Percentiles rank a stretch among this genome's conserved stretches.
phyloP scores from a whole-genome alignment of 2,329 filamentous ascomycete species.

The Onygenales sp. region DNA sequence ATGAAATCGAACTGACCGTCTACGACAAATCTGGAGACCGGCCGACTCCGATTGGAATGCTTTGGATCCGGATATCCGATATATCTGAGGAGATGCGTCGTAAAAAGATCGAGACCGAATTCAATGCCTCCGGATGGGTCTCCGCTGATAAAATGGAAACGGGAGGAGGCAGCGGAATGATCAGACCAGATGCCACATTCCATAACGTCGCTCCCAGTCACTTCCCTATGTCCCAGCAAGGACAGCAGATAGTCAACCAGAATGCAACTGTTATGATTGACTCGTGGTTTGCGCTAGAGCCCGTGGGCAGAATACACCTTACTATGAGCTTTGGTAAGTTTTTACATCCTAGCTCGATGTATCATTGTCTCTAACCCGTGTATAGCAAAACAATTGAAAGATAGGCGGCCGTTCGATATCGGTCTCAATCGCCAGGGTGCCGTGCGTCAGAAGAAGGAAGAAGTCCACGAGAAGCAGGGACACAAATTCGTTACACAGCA shows the following conservation, averaged over 20 bases:
- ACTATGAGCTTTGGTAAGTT: constrained; percentile 68
- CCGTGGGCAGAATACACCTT: constrained; percentile 83
- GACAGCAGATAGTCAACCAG: constrained; percentile 8
- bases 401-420: constrained; percentile 71
- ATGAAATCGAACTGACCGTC: constrained; percentile 94
- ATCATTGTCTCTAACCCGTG: constrained; percentile 11
- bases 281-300: constrained; percentile 94
- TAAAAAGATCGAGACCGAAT: constrained; percentile 93
- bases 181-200: constrained; percentile 47
- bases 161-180: constrained; percentile 29
- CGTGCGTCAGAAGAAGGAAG: constrained; percentile 94
- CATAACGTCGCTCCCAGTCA: constrained; percentile 28
- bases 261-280: constrained; percentile 52
- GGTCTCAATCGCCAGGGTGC: constrained; percentile 92
- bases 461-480: constrained; percentile 96
- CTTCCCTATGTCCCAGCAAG: background rate
- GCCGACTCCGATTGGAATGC: constrained; percentile 81
- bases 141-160: constrained; percentile 90
- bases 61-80: constrained; percentile 95
- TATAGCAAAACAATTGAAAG: constrained; percentile 72
- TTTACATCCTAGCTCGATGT: background rate
- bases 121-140: constrained; percentile 91
- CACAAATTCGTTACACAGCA: constrained; percentile 98
- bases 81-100: constrained; percentile 95
- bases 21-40: constrained; percentile 93